Conservation (phyloP, 139 green algal genomes). For the Chlamydomonas sp. region DNA sequence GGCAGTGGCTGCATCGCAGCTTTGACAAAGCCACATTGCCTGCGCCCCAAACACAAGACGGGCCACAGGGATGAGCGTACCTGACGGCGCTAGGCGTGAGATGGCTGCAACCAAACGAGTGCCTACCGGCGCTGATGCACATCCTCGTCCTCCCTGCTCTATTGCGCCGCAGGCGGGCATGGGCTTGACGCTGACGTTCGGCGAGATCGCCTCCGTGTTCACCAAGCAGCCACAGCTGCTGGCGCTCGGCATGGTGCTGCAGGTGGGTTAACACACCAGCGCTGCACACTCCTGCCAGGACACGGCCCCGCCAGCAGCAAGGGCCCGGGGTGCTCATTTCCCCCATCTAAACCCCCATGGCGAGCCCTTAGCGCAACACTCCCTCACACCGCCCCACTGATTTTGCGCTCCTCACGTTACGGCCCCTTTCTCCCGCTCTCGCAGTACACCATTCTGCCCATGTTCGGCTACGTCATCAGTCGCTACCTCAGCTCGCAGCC, state of each 20-base stretch:
- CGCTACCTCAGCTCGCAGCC: conserved; percentile 41
- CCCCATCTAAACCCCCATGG: too few relatives aligned
- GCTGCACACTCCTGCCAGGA: too few relatives aligned
- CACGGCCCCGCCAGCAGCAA: too few relatives aligned
- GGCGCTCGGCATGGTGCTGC: conserved; percentile 66
- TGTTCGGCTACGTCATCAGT: conserved; percentile 67
- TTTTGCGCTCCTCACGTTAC: too few relatives aligned
- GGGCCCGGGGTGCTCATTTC: too few relatives aligned
- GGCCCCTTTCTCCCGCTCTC: neutral
- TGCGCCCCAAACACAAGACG: too few relatives aligned
- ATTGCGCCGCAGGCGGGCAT: conserved; percentile 23
- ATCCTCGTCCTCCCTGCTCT: neutral
- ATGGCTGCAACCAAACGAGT: neutral
- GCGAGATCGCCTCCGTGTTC: conserved; percentile 68
- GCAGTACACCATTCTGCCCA: conserved; percentile 68
- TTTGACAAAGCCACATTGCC: too few relatives aligned
- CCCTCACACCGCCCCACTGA: too few relatives aligned
- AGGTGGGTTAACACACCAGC: neutral
- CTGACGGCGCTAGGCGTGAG: too few relatives aligned
- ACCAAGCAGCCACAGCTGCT: conserved; percentile 63
- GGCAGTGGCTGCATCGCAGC: too few relatives aligned
- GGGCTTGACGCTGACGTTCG: conserved; percentile 70
- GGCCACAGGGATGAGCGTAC: too few relatives aligned
- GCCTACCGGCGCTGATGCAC: neutral
- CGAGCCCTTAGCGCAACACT: too few relatives aligned